Conservation (phyloP, 257 asterid species). For the Scutellaria barbata region DNA sequence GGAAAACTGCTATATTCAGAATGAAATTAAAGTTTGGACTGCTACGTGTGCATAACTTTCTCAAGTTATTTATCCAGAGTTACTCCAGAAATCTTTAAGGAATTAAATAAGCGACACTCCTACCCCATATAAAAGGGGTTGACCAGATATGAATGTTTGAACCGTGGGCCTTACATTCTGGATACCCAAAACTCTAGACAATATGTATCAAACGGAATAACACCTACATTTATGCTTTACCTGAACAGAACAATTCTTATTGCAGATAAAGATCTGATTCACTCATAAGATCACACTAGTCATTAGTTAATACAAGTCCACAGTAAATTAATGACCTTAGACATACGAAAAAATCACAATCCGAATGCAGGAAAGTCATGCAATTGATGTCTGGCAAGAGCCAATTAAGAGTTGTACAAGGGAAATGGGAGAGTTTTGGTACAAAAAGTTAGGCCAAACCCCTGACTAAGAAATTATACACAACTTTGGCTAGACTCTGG, state of each 20-base stretch:
- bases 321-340: neutral
- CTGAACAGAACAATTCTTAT: neutral
- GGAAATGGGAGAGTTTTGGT: neutral
- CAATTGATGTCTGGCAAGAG: neutral
- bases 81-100: neutral
- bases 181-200: neutral
- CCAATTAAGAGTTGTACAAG: neutral
- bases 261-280: neutral
- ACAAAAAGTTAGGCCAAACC: neutral
- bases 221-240: neutral
- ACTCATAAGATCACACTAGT: neutral
- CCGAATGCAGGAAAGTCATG: neutral
- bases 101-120: neutral
- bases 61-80: neutral
- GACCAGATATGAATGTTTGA: constrained; percentile 3
- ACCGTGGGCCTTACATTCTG: neutral
- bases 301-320: constrained; percentile 7
- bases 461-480: constrained; percentile 1
- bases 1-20: neutral
- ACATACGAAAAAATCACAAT: neutral
- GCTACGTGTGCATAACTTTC: neutral
- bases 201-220: neutral
- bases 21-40: neutral
- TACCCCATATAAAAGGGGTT: neutral
- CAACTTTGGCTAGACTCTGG: neutral